Evolutionary conservation across 2,329 filamentous ascomycete species (phyloP), one percentile per base, ranked within the genome.

Genomic region (Gliomastix tumulicola): DNA sequence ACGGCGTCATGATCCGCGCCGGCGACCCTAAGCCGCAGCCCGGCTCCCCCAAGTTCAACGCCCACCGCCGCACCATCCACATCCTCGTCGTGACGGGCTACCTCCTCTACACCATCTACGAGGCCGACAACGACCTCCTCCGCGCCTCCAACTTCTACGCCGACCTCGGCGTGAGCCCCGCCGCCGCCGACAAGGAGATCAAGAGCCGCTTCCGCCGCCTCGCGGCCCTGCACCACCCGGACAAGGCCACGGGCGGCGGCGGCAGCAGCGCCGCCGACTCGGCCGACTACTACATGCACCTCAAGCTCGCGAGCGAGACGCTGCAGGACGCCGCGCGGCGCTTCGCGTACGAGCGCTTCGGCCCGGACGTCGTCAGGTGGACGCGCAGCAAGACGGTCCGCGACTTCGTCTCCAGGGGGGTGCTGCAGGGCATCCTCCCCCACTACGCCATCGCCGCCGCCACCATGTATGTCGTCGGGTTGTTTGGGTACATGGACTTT

Each of bases 291-390:
- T 97, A 94, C 60, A 79, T 96, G 32, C 79, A 84, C 50, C 72
- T 97, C 50, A 90, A 89, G 66, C 68, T 80, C 32, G 88, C 88
- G 6, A 78, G 87, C 51, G 92, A 97, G 50, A 86, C 82, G 1
- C 75, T 96, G 13, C 64, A 78, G n/a, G 79, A 92, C 52, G 77
- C 84, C 3, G 79, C 78, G 1, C 80, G 76, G 51, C 74, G 88
- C 38, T 94, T 92, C 56, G 88, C 87, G 7, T 96, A 96, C 62
- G 88, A 95, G 55, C 79, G 88, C 33, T 88, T 95, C 56, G 89
- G 89, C 1, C 82, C 86, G 1, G 76, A 78, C 20, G 71, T 89
- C 16, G 58, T 82, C 11, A 55, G 57, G 8, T 90, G 82, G 82
- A 65, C 73, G 44, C 68, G 75, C 44, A 83, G 79, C 60, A 63